Percentiles rank a stretch among this genome's conserved stretches.
Evolutionary conservation across 495 filamentous ascomycete genomes (phyloP).

Genomic region (Rostrohypoxylon terebratum): DNA sequence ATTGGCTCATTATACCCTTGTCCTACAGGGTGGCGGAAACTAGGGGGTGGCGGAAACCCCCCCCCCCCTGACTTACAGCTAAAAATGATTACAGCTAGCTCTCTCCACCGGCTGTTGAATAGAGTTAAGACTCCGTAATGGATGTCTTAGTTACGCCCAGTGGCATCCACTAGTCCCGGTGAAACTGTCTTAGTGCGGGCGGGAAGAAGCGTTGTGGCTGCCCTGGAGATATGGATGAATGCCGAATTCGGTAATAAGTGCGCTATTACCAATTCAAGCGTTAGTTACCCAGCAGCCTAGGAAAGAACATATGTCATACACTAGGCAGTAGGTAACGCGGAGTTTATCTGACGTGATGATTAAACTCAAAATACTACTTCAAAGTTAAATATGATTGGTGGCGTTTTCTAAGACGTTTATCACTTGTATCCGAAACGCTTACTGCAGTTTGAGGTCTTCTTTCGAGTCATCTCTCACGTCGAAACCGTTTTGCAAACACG

Average conservation of each 20-base stretch:
- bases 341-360: not conserved
- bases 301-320: no score
- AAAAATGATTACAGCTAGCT: no score
- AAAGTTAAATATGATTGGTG: constrained; percentile 18
- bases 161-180: not conserved
- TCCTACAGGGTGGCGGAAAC: no score
- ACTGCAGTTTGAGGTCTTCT: constrained; percentile 52
- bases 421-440: constrained; percentile 49
- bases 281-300: not conserved
- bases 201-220: constrained; percentile 1
- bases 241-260: no score
- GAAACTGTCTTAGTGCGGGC: not conserved
- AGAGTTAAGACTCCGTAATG: not conserved
- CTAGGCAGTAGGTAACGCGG: no score
- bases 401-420: constrained; percentile 49
- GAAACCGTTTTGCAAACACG: constrained; percentile 49
- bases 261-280: no score
- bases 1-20: no score
- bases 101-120: not conserved
- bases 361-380: not conserved
- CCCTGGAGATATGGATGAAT: no score
- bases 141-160: not conserved
- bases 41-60: no score
- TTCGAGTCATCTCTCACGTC: constrained; percentile 47
- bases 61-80: no score